Conservation (phyloP, 768 basidiomycete species). For the Melanogaster broomeanus region DNA sequence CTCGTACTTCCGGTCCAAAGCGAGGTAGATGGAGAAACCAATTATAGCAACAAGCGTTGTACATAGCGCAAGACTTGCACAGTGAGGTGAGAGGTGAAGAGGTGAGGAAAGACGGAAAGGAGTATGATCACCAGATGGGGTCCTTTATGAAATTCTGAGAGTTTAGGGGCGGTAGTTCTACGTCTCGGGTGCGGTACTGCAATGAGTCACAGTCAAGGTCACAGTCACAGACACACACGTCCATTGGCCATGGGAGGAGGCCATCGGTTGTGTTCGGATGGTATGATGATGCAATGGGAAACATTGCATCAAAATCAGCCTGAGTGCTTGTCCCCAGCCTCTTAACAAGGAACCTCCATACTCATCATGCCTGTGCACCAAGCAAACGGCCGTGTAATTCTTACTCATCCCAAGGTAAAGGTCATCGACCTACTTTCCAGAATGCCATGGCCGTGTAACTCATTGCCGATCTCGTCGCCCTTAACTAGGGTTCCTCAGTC, state of each 20-base stretch:
- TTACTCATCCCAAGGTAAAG: conserved; percentile 65
- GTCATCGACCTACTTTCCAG: background rate
- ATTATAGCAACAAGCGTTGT: background rate
- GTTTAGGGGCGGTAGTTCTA: background rate
- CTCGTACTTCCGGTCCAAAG: conserved; percentile 12
- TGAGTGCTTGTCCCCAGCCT: background rate
- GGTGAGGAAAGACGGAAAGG: background rate
- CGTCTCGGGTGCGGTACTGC: no score
- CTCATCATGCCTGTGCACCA: conserved; percentile 58
- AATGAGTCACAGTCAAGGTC: no score
- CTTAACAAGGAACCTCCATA: background rate
- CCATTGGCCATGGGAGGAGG: no score
- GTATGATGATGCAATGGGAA: background rate
- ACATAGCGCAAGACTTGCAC: background rate
- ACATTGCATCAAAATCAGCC: background rate
- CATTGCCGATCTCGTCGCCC: background rate
- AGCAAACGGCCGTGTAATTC: conserved; percentile 42
- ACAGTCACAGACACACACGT: no score
- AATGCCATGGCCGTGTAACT: background rate
- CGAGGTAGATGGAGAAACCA: background rate
- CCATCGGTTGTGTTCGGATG: background rate
- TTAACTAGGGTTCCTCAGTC: conserved; percentile 58
- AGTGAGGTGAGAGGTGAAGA: no score
- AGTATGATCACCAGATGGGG: background rate
- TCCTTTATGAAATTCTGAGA: background rate